Evolutionary conservation across 2,329 filamentous ascomycete species (phyloP).

Genomic region (Stachybotrys elegans): DNA sequence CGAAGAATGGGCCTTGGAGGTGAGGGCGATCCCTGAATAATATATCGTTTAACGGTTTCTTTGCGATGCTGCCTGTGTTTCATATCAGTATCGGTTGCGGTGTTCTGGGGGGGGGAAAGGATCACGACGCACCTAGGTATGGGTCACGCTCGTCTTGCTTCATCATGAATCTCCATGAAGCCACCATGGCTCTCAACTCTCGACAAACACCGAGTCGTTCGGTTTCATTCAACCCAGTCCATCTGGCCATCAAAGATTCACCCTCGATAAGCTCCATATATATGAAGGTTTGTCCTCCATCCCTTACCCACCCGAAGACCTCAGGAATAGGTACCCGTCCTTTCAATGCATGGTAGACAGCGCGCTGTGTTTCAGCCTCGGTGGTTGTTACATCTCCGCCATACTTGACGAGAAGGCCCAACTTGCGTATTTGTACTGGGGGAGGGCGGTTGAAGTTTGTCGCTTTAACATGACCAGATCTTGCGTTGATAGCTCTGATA

Average conservation of each 20-base stretch:
- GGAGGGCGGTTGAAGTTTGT: conserved; percentile 18
- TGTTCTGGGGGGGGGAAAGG: no score
- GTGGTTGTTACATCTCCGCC: conserved; percentile 21
- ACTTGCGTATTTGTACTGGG: conserved; percentile 24
- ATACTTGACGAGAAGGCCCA: conserved; percentile 29
- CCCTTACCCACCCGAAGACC: conserved; percentile 28
- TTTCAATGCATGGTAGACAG: conserved; percentile 18
- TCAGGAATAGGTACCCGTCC: conserved; percentile 17
- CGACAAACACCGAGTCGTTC: conserved; percentile 20
- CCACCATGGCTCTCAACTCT: conserved; percentile 20
- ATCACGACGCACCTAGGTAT: conserved; percentile 12
- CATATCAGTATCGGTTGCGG: no score
- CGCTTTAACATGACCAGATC: no score
- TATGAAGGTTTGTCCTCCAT: conserved; percentile 16
- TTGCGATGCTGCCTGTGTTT: conserved; percentile 19
- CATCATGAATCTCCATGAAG: conserved; percentile 13
- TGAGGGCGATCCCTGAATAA: conserved; percentile 16
- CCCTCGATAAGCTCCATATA: conserved; percentile 19
- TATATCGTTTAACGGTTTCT: conserved; percentile 24
- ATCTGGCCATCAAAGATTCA: conserved; percentile 14
- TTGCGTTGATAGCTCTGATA: no score
- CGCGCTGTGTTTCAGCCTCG: conserved; percentile 23
- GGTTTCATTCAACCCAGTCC: conserved; percentile 9
- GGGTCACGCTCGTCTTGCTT: conserved; percentile 9
- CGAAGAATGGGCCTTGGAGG: conserved; percentile 22